Percentiles rank a stretch among this genome's conserved stretches.
Conservation (phyloP, 441 rosid species). For the Bruguiera hainesii region DNA sequence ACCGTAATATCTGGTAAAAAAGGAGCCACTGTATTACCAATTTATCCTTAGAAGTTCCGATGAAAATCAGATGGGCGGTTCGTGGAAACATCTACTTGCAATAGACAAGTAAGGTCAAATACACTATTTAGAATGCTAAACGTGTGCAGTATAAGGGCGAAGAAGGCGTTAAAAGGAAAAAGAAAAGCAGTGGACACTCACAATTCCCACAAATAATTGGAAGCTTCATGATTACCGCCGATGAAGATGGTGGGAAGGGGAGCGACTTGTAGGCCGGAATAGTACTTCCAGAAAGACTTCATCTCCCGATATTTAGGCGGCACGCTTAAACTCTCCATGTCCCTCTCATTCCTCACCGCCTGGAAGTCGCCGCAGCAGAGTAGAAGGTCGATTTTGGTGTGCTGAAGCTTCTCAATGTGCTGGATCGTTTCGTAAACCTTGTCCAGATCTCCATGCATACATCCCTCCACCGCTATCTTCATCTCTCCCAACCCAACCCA, state of each 20-base stretch:
- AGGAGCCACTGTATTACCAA: neutral
- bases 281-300: constrained; percentile 95
- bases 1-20: constrained; percentile 69
- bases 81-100: too few species aligned
- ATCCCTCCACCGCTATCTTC: constrained; percentile 95
- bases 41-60: neutral
- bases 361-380: constrained; percentile 94
- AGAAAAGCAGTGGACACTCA: constrained; percentile 20
- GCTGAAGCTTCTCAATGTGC: constrained; percentile 44
- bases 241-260: constrained; percentile 87
- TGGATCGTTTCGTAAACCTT: constrained; percentile 63
- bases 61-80: too few species aligned
- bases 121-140: too few species aligned
- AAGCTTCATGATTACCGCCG: constrained; percentile 98
- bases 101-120: too few species aligned
- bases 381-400: constrained; percentile 82
- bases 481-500: constrained; percentile 20
- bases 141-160: too few species aligned
- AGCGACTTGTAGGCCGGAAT: constrained; percentile 71
- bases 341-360: constrained; percentile 84
- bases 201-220: constrained; percentile 93
- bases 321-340: constrained; percentile 77
- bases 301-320: constrained; percentile 67
- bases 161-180: neutral
- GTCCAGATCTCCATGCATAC: constrained; percentile 96